Evolutionary conservation across 768 basidiomycete species (phyloP).

Genomic region (Trametes elegans): DNA sequence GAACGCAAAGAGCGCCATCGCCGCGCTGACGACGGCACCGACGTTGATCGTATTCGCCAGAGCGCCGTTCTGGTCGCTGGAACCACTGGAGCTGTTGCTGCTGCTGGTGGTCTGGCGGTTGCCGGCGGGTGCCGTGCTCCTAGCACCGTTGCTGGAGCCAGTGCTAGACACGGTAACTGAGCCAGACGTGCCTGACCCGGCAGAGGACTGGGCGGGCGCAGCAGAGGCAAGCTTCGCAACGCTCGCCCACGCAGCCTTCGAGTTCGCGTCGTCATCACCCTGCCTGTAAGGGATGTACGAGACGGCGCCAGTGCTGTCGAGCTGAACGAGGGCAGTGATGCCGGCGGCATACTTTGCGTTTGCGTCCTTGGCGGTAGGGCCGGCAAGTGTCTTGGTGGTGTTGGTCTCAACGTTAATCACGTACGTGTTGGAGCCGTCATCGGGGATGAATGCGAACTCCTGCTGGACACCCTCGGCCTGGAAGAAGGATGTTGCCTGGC

Average conservation of each 20-base stretch:
- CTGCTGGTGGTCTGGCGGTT: background rate
- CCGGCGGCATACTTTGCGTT: constrained; percentile 63
- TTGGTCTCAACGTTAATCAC: constrained; percentile 74
- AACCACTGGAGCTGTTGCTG: background rate
- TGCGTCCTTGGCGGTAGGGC: constrained; percentile 59
- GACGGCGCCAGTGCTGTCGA: constrained; percentile 57
- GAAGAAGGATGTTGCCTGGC: constrained; percentile 72
- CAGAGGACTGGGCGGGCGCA: constrained; percentile 35
- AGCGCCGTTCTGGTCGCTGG: background rate
- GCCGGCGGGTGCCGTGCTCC: background rate
- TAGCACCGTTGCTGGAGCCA: background rate
- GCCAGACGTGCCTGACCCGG: constrained; percentile 5
- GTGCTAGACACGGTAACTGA: background rate
- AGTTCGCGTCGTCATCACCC: constrained; percentile 41
- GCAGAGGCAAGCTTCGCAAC: constrained; percentile 45
- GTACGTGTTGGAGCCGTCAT: constrained; percentile 70
- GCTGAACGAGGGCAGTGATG: constrained; percentile 60
- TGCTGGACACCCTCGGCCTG: constrained; percentile 56
- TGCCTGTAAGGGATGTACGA: constrained; percentile 59
- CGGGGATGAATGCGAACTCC: constrained; percentile 76
- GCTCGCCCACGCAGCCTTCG: constrained; percentile 47
- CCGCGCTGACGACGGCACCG: background rate
- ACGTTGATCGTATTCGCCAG: background rate
- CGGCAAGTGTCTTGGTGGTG: constrained; percentile 58
- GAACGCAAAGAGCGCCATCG: constrained; percentile 2